phyloP scores from a whole-genome alignment of 306 rosid genomes.

The Vicia sativa region DNA sequence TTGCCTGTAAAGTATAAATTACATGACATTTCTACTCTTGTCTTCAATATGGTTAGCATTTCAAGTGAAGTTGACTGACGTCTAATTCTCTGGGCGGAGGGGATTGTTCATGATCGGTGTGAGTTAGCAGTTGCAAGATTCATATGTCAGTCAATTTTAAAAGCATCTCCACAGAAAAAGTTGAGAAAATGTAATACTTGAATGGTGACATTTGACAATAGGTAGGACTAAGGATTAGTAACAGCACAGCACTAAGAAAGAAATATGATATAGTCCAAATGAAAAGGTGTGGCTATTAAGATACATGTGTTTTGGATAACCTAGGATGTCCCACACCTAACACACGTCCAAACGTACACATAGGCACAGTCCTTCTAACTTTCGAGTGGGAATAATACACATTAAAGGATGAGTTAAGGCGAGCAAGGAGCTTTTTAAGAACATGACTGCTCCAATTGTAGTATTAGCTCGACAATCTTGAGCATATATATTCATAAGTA shows the following conservation, averaged over 20 bases:
- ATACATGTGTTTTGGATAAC: not conserved
- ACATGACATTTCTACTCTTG: not conserved
- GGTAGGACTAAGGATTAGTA: not conserved
- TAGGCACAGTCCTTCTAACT: not conserved
- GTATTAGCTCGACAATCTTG: conserved; percentile 4
- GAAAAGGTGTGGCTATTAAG: not conserved
- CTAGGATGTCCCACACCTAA: not conserved
- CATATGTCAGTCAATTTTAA: not conserved
- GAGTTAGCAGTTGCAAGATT: not conserved
- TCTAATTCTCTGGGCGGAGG: not conserved
- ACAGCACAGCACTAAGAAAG: not conserved
- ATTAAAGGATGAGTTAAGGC: not conserved
- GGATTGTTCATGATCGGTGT: not conserved
- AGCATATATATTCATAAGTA: not conserved
- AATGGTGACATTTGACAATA: not conserved
- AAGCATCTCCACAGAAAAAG: not conserved
- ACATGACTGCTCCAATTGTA: not conserved
- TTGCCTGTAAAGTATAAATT: not conserved
- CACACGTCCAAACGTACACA: not conserved
- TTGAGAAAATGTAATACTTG: not conserved
- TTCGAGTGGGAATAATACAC: not conserved
- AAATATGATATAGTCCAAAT: not conserved
- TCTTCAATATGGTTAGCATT: not conserved
- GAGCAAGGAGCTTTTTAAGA: not conserved
- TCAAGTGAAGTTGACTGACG: not conserved